Evolutionary conservation across 1,139 yeast genomes (phyloP).

Genomic region (Meyerozyma carpophila): DNA sequence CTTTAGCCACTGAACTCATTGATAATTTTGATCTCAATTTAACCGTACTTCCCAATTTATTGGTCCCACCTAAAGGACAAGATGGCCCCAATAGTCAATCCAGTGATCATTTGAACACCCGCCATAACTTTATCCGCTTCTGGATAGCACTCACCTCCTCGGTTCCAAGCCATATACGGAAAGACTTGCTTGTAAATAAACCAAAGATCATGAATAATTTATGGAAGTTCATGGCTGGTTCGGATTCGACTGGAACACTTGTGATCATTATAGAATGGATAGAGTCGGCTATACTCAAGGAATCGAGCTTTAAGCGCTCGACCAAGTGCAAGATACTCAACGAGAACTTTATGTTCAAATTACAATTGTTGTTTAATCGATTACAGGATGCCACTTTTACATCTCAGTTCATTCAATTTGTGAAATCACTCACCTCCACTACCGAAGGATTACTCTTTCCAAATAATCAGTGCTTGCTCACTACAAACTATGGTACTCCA

Average conservation of each 20-base stretch:
- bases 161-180: conserved; percentile 51
- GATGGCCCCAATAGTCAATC: conserved; percentile 19
- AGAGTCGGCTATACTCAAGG: conserved; percentile 48
- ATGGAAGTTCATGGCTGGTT: conserved; percentile 57
- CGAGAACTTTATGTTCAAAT: conserved; percentile 63
- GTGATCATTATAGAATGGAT: conserved; percentile 42
- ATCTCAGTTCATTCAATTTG: conserved; percentile 40
- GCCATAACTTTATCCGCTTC: conserved; percentile 56
- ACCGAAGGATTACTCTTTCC: conserved; percentile 60
- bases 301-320: conserved; percentile 56
- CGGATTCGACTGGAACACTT: conserved; percentile 44
- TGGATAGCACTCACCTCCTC: conserved; percentile 50
- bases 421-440: conserved; percentile 43
- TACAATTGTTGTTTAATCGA: conserved; percentile 48
- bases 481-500: conserved; percentile 22
- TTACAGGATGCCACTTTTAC: conserved; percentile 17
- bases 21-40: conserved; percentile 65
- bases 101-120: conserved; percentile 37
- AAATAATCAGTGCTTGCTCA: conserved; percentile 54
- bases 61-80: conserved; percentile 45
- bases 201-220: conserved; percentile 55
- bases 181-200: conserved; percentile 55
- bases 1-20: conserved; percentile 50
- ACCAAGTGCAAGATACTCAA: conserved; percentile 74
- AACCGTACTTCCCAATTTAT: conserved; percentile 55